Base-by-base conservation (phyloP, 345 rosid genomes). In the Adansonia digitata region DNA sequence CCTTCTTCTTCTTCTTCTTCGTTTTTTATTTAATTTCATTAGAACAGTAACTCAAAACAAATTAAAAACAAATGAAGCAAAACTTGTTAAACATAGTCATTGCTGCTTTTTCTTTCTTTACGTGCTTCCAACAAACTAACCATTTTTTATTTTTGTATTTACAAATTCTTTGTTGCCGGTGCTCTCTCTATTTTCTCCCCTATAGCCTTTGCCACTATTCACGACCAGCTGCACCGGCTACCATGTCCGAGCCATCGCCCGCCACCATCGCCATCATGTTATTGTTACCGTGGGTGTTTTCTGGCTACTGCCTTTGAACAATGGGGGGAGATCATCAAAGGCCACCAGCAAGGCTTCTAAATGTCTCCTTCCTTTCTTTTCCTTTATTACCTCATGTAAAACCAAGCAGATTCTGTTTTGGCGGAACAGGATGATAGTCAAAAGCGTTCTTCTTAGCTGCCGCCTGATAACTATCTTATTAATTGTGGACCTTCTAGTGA, bases 401-500 rank as follows among this genome's bases (percentile, higher is more conserved):
- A 82, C 64, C 51, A 83, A 10, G 57, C 81, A 68, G 2, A 31
- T 48, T 45, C 56, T 2, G 37, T 52, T n/a, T 59, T 53, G 37
- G 71, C 79, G 31, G 52, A 52, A 73, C 17, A 24, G 9, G 24
- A 10, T 48, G 5, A 0, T 24, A n/a, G 11, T n/a, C n/a, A n/a
- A n/a, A n/a, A n/a, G n/a, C n/a, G n/a, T 27, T 26, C 29, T 9
- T 60, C 71, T 2, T 88, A 20, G 12, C 14, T 72, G 0, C 97
- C 97, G n/a, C 60, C 83, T 1, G 97, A 94, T 71, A 80, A 78
- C 45, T 92, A 90, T 81, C 91, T 88, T 15, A 72, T 94, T 26
- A 82, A 89, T 78, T 94, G 97, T 20, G 98, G 97, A 11, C 91
- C 98, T 3, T 65, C 91, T 18, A 70, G 68, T 37, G 85, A 85